A percentile compares a stretch with the other conserved stretches of the same genome.
Evolutionary conservation across 345 rosid species (phyloP).

Genomic region (Cochlearia excelsa): DNA sequence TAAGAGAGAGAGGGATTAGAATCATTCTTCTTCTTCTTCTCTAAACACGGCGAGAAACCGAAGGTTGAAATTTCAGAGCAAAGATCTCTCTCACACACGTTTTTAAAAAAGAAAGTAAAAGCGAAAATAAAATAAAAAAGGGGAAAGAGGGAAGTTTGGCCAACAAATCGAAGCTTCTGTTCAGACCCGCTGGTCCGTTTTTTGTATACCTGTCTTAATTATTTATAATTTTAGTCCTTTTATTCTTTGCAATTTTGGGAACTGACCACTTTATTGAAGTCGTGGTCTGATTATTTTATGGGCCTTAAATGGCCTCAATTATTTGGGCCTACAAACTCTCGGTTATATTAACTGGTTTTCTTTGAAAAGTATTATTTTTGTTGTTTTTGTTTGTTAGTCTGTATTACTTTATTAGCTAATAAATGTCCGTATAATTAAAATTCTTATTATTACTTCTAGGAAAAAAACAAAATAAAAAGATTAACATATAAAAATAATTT

Average conservation of each 20-base stretch:
- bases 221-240: constrained; percentile 21
- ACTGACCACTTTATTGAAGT: constrained; percentile 6
- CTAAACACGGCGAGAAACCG: constrained; percentile 25
- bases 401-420: too few species aligned
- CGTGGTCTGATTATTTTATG: constrained; percentile 10
- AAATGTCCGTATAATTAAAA: too few species aligned
- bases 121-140: background rate
- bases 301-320: constrained; percentile 23
- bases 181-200: constrained; percentile 27
- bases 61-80: constrained; percentile 34
- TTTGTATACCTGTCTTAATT: constrained; percentile 17
- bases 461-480: too few species aligned
- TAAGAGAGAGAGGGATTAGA: background rate
- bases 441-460: too few species aligned
- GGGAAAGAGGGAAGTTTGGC: constrained; percentile 30
- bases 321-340: background rate
- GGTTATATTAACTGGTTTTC: too few species aligned
- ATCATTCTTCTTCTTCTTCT: background rate
- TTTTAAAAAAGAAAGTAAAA: background rate
- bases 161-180: constrained; percentile 40
- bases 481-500: too few species aligned
- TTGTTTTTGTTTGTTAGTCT: background rate
- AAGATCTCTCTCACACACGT: constrained; percentile 34
- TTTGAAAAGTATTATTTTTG: too few species aligned
- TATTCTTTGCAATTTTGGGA: constrained; percentile 1